Base-by-base conservation (phyloP, 306 rosid genomes). In the Datisca glomerata region DNA sequence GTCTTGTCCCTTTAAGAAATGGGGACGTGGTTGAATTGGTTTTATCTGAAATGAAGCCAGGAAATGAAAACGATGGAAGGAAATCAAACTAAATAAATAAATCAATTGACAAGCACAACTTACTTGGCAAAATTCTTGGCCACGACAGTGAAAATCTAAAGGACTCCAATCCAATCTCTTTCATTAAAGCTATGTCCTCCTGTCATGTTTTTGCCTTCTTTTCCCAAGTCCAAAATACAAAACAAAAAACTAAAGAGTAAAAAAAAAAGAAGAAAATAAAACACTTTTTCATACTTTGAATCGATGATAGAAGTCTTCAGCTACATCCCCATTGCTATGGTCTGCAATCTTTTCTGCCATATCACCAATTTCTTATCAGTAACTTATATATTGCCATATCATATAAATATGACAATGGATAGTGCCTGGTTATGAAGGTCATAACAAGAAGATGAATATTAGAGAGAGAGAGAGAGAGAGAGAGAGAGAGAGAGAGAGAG, bases 91-190 rank as follows among this genome's bases (percentile, higher is more conserved):
- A 11, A 12, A 0, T 28, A 23, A 25, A 12, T 33, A 35, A 11
- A 38, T 1, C 21, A 18, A 15, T 19, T 6, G 7, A 17, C 1
- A 2, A 6, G 5, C 43, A 17, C 2, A 1, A 9, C 6, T 34
- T 52, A 76, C 85, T 46, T 0, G 79, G 79, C 12, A 76, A 55
- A 23, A 76, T 53, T 55, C 85, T 38, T 7, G 73, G 9, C 85
- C 85, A 76, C 5, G 85, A 71, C 48, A 76, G 51, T 53, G 85
- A 76, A 18, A 76, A 71, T 47, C 85, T 64, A 39, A 40, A 68
- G 2, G 79, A 70, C 12, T 76, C 76, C 14, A 71, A 10, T 18
- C 85, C 85, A 2, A 76, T 61, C 41, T 68, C 51, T 42, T 71
- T 76, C 51, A 61, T 60, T 9, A 71, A 3, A 10, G 61, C 50